Conservation (phyloP, 2,329 filamentous ascomycete genomes). For the Fusarium domesticum region DNA sequence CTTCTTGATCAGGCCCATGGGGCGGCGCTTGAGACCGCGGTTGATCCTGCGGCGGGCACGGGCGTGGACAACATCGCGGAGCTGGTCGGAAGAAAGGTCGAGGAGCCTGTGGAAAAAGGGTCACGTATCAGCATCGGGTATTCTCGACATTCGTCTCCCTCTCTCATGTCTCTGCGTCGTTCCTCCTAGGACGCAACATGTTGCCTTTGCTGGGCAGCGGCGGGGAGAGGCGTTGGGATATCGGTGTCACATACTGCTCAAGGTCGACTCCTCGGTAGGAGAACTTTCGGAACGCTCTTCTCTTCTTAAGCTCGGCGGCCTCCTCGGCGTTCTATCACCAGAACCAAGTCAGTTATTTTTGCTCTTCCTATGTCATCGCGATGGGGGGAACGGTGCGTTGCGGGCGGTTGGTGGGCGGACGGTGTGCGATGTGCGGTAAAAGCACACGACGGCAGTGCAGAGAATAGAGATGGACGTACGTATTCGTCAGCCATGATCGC, state of each 20-base stretch:
- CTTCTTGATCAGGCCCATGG: constrained; percentile 99
- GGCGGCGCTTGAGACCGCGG: constrained; percentile 99
- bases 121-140: constrained; percentile 22
- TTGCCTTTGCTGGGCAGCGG: constrained; percentile 14
- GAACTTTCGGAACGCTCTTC: constrained; percentile 99
- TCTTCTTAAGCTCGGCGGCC: constrained; percentile 99
- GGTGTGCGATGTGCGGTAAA: constrained; percentile 26
- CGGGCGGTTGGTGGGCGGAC: constrained; percentile 3
- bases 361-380: no score
- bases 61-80: constrained; percentile 98
- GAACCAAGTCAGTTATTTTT: constrained; percentile 31
- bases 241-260: constrained; percentile 75
- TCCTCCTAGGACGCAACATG: constrained; percentile 5
- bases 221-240: constrained; percentile 27
- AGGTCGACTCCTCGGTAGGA: constrained; percentile 99
- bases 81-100: constrained; percentile 96
- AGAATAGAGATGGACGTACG: constrained; percentile 56
- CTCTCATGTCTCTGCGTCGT: background rate
- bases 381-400: constrained; percentile 4
- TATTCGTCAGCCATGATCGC: constrained; percentile 86
- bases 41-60: constrained; percentile 99
- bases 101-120: constrained; percentile 69
- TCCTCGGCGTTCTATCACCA: constrained; percentile 81
- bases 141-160: constrained; percentile 3
- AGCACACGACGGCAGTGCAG: constrained; percentile 27